These are phyloP conservation scores for Aspergillus proliferans DNA, from an alignment of 2,329 filamentous ascomycete species.

Conservation along the genomic window DNA sequence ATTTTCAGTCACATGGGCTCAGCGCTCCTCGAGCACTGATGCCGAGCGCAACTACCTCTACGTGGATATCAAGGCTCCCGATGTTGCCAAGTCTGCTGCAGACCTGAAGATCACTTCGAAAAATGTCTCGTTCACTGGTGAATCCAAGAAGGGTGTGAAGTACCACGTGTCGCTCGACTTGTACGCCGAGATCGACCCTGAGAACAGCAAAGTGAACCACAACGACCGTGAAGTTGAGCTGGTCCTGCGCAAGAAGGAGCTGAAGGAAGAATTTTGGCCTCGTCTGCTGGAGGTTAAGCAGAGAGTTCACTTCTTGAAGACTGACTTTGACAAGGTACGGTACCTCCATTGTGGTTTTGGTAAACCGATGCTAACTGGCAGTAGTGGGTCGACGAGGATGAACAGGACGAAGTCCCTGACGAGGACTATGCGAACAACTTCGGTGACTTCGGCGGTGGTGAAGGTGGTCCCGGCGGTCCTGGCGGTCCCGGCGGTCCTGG, in stretches of 20 bases:
- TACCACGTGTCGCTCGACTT: constrained; percentile 85
- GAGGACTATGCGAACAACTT: constrained; percentile 59
- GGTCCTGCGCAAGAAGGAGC: constrained; percentile 93
- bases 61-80: constrained; percentile 82
- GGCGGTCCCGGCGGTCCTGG: constrained; percentile 49
- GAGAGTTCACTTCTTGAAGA: constrained; percentile 95
- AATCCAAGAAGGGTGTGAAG: constrained; percentile 77
- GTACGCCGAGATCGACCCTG: constrained; percentile 82
- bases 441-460: constrained; percentile 43
- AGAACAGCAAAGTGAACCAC: constrained; percentile 80
- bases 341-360: neutral
- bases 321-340: constrained; percentile 88
- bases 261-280: constrained; percentile 92
- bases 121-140: constrained; percentile 72
- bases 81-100: constrained; percentile 68
- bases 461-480: constrained; percentile 12
- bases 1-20: constrained; percentile 82
- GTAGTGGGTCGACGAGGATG: constrained; percentile 93
- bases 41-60: constrained; percentile 89
- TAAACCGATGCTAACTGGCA: constrained; percentile 10
- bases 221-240: constrained; percentile 82
- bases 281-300: constrained; percentile 82
- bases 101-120: constrained; percentile 78
- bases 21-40: constrained; percentile 79
- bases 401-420: constrained; percentile 84